Evolutionary conservation across 768 basidiomycete species (phyloP), one percentile per base, ranked within the genome.

Genomic region (Mycena indigotica): DNA sequence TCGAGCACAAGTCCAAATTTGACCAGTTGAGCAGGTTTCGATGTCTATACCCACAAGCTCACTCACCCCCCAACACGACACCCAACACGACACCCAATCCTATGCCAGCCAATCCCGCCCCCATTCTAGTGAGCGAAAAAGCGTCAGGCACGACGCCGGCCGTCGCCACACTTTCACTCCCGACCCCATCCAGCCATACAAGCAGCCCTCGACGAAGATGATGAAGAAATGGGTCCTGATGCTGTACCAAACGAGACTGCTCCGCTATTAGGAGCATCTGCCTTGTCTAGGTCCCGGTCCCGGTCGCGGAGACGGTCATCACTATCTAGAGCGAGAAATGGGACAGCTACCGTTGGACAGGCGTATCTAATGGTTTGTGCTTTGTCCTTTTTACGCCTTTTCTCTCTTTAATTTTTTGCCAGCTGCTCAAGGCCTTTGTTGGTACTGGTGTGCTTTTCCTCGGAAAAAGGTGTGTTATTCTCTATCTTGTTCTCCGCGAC

Each of bases 391-490:
- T 26, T 24, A 21, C 58, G 46, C 57, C 46, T 48, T 50, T 57
- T 53, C 23, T 25, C 28, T 29, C 28, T 17, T 38, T 58, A 35
- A 12, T 64, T 8, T 21, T 6, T 15, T 16, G 15, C 8, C 41
- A 95, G 93, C 74, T 98, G 53, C 75, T 97, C 57, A 98, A 98
- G 73, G 86, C 90, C 1, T 98, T 98, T 66, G 86, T 98, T 46
- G 96, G 96, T 21, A 98, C 96, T 15, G 96, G 96, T 16, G 89
- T 99, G 10, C 71, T 99, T 30, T 98, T 99, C 77, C 82, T 99
- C 25, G 97, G 94, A 51, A 96, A 93, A 75, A 97, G 87, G 89
- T 94, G 71, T 66, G 90, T 74, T 2, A 23, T 17, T 29, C 16
- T 23, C 17, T 28, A 29, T 50, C 38, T 19, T 49, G 2, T 54